Conservation (phyloP, 2,329 filamentous ascomycete species). For the Colletotrichum euphorbiae region DNA sequence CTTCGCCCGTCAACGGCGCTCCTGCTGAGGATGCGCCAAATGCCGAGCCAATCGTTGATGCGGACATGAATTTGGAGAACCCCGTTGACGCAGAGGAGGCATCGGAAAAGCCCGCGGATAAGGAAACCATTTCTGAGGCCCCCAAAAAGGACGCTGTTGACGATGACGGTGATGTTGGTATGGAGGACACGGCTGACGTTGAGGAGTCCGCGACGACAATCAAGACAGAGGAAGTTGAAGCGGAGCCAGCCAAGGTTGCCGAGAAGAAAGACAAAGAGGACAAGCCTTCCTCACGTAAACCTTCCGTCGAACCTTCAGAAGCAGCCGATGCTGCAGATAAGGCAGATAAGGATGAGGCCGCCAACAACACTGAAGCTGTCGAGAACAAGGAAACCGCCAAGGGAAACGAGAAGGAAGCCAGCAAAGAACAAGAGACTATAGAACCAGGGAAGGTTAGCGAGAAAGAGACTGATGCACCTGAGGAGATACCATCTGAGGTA, state of each 20-base stretch:
- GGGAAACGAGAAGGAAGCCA: constrained; percentile 38
- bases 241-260: constrained; percentile 47
- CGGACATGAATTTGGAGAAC: constrained; percentile 47
- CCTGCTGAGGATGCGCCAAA: constrained; percentile 47
- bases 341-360: constrained; percentile 14
- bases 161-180: constrained; percentile 63
- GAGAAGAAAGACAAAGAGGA: constrained; percentile 42
- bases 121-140: constrained; percentile 27
- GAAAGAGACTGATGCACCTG: constrained; percentile 36
- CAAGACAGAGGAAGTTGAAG: constrained; percentile 55
- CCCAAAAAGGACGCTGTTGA: constrained; percentile 52
- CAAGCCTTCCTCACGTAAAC: constrained; percentile 39
- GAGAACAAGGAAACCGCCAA: constrained; percentile 35
- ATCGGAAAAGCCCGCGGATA: constrained; percentile 22
- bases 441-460: constrained; percentile 1
- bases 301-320: constrained; percentile 37
- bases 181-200: constrained; percentile 54
- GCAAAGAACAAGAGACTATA: not conserved
- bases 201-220: constrained; percentile 49
- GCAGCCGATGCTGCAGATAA: constrained; percentile 33
- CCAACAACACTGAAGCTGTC: constrained; percentile 1
- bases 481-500: not conserved
- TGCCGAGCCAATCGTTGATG: constrained; percentile 42
- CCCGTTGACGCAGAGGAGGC: constrained; percentile 45
- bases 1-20: constrained; percentile 52